Evolutionary conservation across 441 rosid genomes (phyloP).

Genomic region (Populus hybrid): DNA sequence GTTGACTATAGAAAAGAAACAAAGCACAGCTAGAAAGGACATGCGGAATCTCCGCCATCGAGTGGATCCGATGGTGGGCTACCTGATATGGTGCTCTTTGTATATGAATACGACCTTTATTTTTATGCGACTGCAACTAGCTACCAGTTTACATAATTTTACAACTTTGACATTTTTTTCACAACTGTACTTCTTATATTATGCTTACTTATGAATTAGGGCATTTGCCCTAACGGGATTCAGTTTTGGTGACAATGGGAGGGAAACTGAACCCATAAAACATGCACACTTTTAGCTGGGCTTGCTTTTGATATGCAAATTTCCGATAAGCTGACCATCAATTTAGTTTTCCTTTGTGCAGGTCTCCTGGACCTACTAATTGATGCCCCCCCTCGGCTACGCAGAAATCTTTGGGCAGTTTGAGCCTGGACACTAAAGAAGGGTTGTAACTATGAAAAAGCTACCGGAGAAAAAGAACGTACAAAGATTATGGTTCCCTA

Average conservation of each 20-base stretch:
- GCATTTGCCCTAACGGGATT: background rate
- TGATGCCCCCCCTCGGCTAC: background rate
- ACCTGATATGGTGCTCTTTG: slow-evolving; percentile 88
- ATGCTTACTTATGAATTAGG: background rate
- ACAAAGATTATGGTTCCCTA: background rate
- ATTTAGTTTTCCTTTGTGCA: no score
- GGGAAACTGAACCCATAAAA: background rate
- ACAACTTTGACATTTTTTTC: background rate
- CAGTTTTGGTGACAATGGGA: background rate
- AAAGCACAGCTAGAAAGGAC: slow-evolving; percentile 53
- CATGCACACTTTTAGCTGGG: background rate
- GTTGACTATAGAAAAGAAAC: slow-evolving; percentile 57
- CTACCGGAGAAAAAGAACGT: background rate
- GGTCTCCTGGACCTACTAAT: no score
- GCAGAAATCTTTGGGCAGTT: background rate
- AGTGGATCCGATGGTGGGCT: slow-evolving; percentile 48
- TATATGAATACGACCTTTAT: slow-evolving; percentile 57
- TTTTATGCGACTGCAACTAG: slow-evolving; percentile 16
- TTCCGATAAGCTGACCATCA: background rate
- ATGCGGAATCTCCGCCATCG: slow-evolving; percentile 28
- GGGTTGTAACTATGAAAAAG: background rate
- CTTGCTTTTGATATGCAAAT: background rate
- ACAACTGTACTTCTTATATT: background rate
- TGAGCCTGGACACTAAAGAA: no score
- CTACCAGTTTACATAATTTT: background rate